Percentiles rank a stretch among this genome's conserved stretches.
Evolutionary conservation across 2,329 filamentous ascomycete species (phyloP).

Genomic region (Pezicula carpinea): DNA sequence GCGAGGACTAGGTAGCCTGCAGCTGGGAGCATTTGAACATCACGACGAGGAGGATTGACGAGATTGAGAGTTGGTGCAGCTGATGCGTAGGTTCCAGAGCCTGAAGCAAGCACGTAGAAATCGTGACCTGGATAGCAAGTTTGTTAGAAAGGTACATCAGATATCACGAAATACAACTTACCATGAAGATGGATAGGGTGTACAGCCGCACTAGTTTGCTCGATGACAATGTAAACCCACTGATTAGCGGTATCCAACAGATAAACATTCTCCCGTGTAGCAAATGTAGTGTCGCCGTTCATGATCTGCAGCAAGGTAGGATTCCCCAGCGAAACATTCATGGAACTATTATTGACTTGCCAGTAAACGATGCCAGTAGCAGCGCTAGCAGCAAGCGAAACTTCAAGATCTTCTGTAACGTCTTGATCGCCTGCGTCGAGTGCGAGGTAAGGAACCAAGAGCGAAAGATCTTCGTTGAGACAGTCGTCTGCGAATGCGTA

Average conservation of each 20-base stretch:
- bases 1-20: constrained; percentile 23
- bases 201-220: constrained; percentile 14
- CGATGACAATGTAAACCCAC: constrained; percentile 27
- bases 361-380: too few relatives aligned
- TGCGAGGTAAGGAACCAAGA: too few relatives aligned
- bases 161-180: too few relatives aligned
- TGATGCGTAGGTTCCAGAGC: constrained; percentile 30
- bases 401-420: too few relatives aligned
- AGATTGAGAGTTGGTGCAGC: constrained; percentile 20
- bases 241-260: constrained; percentile 17
- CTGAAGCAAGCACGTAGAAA: constrained; percentile 43
- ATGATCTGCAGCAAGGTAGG: constrained; percentile 35
- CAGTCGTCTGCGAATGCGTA: constrained; percentile 14
- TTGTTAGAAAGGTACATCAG: too few relatives aligned
- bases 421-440: too few relatives aligned
- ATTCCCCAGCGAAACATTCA: constrained; percentile 25
- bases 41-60: constrained; percentile 44
- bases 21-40: constrained; percentile 41
- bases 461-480: too few relatives aligned
- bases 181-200: constrained; percentile 42
- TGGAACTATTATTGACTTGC: constrained; percentile 1
- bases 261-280: constrained; percentile 16
- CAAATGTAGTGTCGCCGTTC: constrained; percentile 21
- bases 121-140: constrained; percentile 31
- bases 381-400: too few relatives aligned